These are phyloP conservation scores for Malus fusca DNA, from an alignment of 306 rosid species.

Conservation along the genomic window DNA sequence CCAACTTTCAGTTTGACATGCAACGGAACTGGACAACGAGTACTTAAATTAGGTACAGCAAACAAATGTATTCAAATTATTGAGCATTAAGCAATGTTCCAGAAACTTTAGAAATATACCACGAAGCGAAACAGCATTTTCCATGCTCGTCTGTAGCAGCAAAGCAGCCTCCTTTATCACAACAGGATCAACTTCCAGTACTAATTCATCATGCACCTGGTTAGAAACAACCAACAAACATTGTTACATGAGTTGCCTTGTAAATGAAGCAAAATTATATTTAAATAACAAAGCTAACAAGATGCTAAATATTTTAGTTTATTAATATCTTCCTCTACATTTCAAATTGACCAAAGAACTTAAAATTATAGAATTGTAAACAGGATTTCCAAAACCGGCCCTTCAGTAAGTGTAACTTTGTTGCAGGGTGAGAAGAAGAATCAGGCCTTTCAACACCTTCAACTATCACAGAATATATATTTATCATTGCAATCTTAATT, in stretches of 20 bases:
- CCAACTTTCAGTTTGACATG: slow-evolving; percentile 77
- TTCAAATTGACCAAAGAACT: slow-evolving; percentile 3
- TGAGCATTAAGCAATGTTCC: neutral
- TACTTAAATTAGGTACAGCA: slow-evolving; percentile 13
- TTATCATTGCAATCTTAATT: slow-evolving; percentile 84
- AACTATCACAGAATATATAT: slow-evolving; percentile 47
- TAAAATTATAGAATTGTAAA: neutral
- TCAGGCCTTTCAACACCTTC: slow-evolving; percentile 32
- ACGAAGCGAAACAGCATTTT: slow-evolving; percentile 73
- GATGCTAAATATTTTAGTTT: no score
- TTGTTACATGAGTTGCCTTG: neutral
- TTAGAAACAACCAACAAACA: slow-evolving; percentile 13
- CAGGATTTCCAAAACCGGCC: slow-evolving; percentile 22
- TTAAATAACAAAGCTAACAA: neutral
- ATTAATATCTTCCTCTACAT: neutral
- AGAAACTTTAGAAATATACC: slow-evolving; percentile 41
- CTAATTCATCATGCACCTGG: slow-evolving; percentile 93
- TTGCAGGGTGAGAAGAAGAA: slow-evolving; percentile 35
- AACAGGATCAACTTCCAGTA: slow-evolving; percentile 84
- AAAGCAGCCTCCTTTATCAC: slow-evolving; percentile 65
- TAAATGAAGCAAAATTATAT: neutral
- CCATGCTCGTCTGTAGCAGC: slow-evolving; percentile 78
- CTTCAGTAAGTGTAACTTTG: slow-evolving; percentile 40
- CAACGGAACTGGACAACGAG: slow-evolving; percentile 69
- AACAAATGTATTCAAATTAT: slow-evolving; percentile 9